Base-by-base conservation (phyloP, 345 rosid genomes). In the Capsella bursapastoris region DNA sequence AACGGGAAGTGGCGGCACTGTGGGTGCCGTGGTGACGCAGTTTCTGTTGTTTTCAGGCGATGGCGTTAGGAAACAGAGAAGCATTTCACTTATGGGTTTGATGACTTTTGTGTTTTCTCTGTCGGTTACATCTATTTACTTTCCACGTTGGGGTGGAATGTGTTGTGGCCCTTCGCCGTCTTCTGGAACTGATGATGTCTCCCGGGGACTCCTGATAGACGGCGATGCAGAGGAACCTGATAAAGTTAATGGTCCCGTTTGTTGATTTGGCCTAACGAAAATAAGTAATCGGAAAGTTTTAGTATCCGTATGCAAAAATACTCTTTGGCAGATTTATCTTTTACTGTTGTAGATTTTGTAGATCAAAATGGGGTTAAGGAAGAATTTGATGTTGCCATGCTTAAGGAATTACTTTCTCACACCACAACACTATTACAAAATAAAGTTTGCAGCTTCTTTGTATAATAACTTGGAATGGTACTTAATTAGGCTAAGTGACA, bases 11-110 rank as follows among this genome's bases (percentile, higher is more conserved):
- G 97, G 98, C 11, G 98, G 98, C 1, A 88, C 96, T 0, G 49
- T 85, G 6, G 97, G 96, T 5, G 97, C 96, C 8, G 96, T 89
- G 14, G 85, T 81, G 66, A 93, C 89, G 4, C 89, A 90, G 76
- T 22, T 76, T 66, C 28, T 93, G 49, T 58, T 93, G 65, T 89
- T 89, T 79, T 85, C 96, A 0, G 96, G 98, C 7, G 65, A 83
- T 2, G 47, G 43, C 71, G 79, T 83, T 76, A 68, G 83, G 4
- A 86, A 44, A 66, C 86, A 86, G 72, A 85, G 82, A 51, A 84
- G 98, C 78, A 90, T 93, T 75, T 90, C 97, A 22, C 83, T 93
- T 2, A 93, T 89, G 98, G 98, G 98, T 7, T 61, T 93, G 12
- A 78, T 89, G 90, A 86, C 85, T 70, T 64, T 90, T 25, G 16